Percentiles rank a stretch among this genome's conserved stretches.
Conservation (phyloP, 805 yeast species). For the Brettanomyces anomalus region DNA sequence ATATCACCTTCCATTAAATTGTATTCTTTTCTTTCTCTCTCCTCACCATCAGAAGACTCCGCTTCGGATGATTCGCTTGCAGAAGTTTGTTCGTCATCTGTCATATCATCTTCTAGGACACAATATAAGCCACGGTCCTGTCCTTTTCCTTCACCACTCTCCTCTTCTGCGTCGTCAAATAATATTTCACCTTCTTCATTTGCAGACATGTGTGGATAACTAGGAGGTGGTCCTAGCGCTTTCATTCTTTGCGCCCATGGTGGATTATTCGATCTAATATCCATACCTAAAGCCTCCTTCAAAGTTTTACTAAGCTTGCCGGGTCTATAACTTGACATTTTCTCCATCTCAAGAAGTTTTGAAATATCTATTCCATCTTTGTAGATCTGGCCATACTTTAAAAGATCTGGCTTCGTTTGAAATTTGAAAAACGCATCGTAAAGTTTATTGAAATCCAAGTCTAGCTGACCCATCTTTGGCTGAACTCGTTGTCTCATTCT, state of each 20-base stretch:
- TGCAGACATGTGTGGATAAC: conserved; percentile 59
- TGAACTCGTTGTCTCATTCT: conserved; percentile 76
- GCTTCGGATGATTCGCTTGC: conserved; percentile 28
- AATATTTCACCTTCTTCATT: conserved; percentile 25
- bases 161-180: conserved; percentile 15
- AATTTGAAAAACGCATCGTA: conserved; percentile 81
- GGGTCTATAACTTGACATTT: conserved; percentile 34
- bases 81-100: conserved; percentile 23
- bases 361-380: conserved; percentile 54
- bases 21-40: conserved; percentile 18
- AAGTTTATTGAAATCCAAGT: conserved; percentile 73
- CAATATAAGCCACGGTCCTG: conserved; percentile 22
- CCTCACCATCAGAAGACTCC: conserved; percentile 23
- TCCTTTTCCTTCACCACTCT: conserved; percentile 5
- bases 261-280: conserved; percentile 34
- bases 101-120: conserved; percentile 23
- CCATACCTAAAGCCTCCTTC: conserved; percentile 59
- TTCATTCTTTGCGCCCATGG: conserved; percentile 78
- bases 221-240: conserved; percentile 73
- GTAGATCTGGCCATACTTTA: conserved; percentile 66
- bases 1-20: conserved; percentile 18
- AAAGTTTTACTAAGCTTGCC: conserved; percentile 59
- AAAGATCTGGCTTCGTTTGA: conserved; percentile 65
- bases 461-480: conserved; percentile 80
- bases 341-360: conserved; percentile 28